phyloP scores from a whole-genome alignment of 345 rosid species.

The Pugionium cornutum region DNA sequence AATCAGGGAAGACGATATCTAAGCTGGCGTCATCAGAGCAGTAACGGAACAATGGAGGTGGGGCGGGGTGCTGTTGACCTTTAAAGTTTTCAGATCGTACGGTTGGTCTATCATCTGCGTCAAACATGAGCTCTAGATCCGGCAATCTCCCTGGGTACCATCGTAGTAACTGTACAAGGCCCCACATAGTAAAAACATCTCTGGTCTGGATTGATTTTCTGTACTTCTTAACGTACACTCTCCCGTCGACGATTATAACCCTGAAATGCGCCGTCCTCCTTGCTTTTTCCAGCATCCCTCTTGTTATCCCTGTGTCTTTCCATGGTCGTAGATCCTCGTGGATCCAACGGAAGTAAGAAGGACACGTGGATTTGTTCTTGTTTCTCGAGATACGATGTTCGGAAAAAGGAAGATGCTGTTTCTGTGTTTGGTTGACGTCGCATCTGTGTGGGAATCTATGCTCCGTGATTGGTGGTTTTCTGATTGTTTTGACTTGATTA shows the following conservation, averaged over 20 bases:
- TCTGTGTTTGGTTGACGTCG: conserved; percentile 36
- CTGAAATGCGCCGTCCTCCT: conserved; percentile 59
- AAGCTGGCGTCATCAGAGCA: conserved; percentile 52
- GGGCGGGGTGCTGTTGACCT: conserved; percentile 47
- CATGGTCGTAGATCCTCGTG: conserved; percentile 75
- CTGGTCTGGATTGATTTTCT: conserved; percentile 50
- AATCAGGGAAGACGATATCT: conserved; percentile 78
- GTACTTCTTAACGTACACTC: conserved; percentile 59
- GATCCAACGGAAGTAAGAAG: conserved; percentile 74
- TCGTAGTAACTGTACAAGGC: conserved; percentile 68
- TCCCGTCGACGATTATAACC: conserved; percentile 57
- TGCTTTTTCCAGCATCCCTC: conserved; percentile 57
- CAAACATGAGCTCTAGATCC: conserved; percentile 78
- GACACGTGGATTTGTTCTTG: conserved; percentile 45
- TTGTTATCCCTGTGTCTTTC: conserved; percentile 59
- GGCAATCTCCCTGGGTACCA: conserved; percentile 69
- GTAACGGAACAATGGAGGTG: conserved; percentile 65
- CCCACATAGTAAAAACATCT: conserved; percentile 65
- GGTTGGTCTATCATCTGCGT: conserved; percentile 55
- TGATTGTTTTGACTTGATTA: conserved; percentile 15
- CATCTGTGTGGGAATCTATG: conserved; percentile 43
- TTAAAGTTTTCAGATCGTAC: conserved; percentile 41
- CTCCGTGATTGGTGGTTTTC: conserved; percentile 41
- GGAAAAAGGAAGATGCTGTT: conserved; percentile 12
- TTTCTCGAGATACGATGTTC: not conserved